A percentile compares a stretch with the other conserved stretches of the same genome.
phyloP scores from a whole-genome alignment of 108 stramenopile species.

The Cyclotella sp. region DNA sequence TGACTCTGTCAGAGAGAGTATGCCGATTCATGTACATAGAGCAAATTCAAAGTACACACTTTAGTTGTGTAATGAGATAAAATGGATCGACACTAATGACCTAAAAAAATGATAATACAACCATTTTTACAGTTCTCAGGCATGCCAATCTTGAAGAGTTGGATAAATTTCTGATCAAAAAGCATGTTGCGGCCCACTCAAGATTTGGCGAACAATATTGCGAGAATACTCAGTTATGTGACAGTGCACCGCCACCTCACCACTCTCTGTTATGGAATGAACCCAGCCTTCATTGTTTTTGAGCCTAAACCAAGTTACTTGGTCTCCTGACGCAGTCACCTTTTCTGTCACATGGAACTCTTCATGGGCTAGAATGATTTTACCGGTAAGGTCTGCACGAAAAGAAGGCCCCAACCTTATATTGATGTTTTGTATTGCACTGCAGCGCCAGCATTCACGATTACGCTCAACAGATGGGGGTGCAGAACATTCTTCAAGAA shows the following conservation, averaged over 20 bases:
- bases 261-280: slow-evolving; percentile 54
- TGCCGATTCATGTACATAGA: slow-evolving; percentile 87
- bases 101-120: no score
- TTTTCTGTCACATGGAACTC: slow-evolving; percentile 74
- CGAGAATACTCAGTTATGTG: slow-evolving; percentile 12
- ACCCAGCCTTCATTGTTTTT: slow-evolving; percentile 81
- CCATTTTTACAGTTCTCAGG: no score
- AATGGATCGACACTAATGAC: no score
- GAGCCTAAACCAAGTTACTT: slow-evolving; percentile 72
- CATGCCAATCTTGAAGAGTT: no score
- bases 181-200: background rate
- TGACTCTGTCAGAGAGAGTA: slow-evolving; percentile 64
- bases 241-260: slow-evolving; percentile 64
- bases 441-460: slow-evolving; percentile 79
- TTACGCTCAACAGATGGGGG: slow-evolving; percentile 77
- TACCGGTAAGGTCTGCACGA: slow-evolving; percentile 53
- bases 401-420: slow-evolving; percentile 78
- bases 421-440: slow-evolving; percentile 50
- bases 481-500: slow-evolving; percentile 72
- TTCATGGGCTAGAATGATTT: slow-evolving; percentile 52
- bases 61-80: background rate
- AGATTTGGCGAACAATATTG: slow-evolving; percentile 32
- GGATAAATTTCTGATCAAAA: no score
- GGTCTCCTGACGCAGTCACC: slow-evolving; percentile 57
- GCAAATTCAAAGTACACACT: slow-evolving; percentile 28